Percentiles rank a stretch among this genome's conserved stretches.
phyloP scores from a whole-genome alignment of 768 basidiomycete genomes.

The Coprinopsis strossmayeri region DNA sequence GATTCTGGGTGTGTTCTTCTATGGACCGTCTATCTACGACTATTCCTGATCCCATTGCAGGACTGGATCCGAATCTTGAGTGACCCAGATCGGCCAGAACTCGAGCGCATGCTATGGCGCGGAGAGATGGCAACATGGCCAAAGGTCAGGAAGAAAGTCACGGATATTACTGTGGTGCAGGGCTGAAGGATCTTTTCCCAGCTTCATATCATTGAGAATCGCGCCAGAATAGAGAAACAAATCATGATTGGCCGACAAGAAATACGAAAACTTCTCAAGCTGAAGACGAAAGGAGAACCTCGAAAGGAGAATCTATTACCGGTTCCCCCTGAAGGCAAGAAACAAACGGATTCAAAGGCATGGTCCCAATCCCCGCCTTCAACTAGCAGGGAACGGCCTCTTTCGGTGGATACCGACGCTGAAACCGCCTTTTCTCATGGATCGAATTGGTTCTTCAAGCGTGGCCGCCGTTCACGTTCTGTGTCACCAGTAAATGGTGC shows the following conservation, averaged over 20 bases:
- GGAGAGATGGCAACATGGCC: slow-evolving; percentile 96
- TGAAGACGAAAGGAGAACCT: slow-evolving; percentile 15
- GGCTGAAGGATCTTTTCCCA: too few relatives aligned
- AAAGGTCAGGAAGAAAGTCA: slow-evolving; percentile 45
- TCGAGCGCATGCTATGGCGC: slow-evolving; percentile 81
- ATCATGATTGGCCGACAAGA: slow-evolving; percentile 73
- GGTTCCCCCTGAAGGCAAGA: too few relatives aligned
- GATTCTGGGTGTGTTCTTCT: slow-evolving; percentile 47
- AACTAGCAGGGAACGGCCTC: slow-evolving; percentile 43
- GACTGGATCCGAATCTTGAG: slow-evolving; percentile 82
- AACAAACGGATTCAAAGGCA: slow-evolving; percentile 3
- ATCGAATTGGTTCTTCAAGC: slow-evolving; percentile 49
- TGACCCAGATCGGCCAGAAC: slow-evolving; percentile 74
- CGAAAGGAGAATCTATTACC: neutral
- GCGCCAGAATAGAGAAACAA: slow-evolving; percentile 78
- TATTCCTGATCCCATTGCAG: slow-evolving; percentile 24
- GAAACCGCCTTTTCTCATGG: slow-evolving; percentile 63
- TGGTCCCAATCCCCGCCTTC: slow-evolving; percentile 25
- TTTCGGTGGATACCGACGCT: slow-evolving; percentile 75
- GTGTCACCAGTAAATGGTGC: slow-evolving; percentile 21
- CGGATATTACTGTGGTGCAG: too few relatives aligned
- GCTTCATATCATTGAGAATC: slow-evolving; percentile 93
- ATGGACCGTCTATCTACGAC: neutral
- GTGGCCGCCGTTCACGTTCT: slow-evolving; percentile 32
- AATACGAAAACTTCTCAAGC: slow-evolving; percentile 51